Base-by-base conservation (phyloP, 768 basidiomycete species). In the Hericium alpestre region DNA sequence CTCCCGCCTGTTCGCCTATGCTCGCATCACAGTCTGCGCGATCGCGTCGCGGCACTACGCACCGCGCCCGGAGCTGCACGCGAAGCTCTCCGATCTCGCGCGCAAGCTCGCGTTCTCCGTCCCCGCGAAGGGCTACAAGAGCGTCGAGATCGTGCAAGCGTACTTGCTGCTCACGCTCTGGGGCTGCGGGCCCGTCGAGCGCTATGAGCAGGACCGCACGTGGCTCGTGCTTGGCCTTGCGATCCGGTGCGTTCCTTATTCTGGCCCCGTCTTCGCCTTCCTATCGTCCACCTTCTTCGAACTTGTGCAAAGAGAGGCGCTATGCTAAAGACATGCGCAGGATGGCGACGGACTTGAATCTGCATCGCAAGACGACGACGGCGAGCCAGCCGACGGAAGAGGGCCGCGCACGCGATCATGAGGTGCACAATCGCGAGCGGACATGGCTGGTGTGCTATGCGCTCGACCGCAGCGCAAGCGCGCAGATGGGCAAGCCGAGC, bases 401-500 rank as follows among this genome's bases (percentile, higher is more conserved):
- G 65, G 89, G 85, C 38, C 80, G 79, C 54, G 81, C 85, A 22
- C 82, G 88, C 54, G 91, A 90, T 65, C 70, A 79, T 57, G 90
- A 98, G 73, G 84, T 96, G 12, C 86, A 90, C 71, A 99, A 97
- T 69, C 82, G 96, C 48, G 94, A 98, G 71, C 75, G 96, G 51
- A 92, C 93, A 9, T 99, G 96, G 96, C 74, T 96, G 52, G 70
- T 92, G 58, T 93, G 90, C 65, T 93, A 84, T 68, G 80, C 79
- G 56, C 76, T 96, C 38, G 94, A 97, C 68, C 79, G 92, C 59
- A 95, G 93, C 64, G 79, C 87, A 58, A 90, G 92, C 63, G 90
- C 94, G 0, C 93, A 95, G 71, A 92, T 97, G 92, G 94, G 94
- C 47, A 97, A 96, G 72, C 95, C 95, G 3, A 84, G 90, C 66